phyloP scores from a whole-genome alignment of 331 rosid genomes.

The Rosa hybrid region DNA sequence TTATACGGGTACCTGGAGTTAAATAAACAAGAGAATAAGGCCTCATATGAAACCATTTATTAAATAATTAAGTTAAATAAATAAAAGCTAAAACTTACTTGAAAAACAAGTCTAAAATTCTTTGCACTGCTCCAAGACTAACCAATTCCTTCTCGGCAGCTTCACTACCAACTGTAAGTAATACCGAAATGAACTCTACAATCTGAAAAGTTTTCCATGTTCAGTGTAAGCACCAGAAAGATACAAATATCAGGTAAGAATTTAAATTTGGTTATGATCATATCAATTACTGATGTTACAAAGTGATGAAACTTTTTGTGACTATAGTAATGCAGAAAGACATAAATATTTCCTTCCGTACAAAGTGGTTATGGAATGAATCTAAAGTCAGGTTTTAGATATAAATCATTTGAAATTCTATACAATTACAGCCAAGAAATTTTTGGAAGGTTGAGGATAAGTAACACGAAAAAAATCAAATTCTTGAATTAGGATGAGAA shows the following conservation, averaged over 20 bases:
- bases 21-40: slow-evolving; percentile 33
- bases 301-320: background rate
- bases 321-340: background rate
- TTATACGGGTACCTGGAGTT: slow-evolving; percentile 84
- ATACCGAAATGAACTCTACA: slow-evolving; percentile 89
- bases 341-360: background rate
- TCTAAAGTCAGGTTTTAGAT: background rate
- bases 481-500: background rate
- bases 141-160: slow-evolving; percentile 91
- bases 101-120: slow-evolving; percentile 81
- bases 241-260: background rate
- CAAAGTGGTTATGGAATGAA: background rate
- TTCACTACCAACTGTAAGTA: slow-evolving; percentile 82
- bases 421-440: background rate
- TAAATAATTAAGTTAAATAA: slow-evolving; percentile 10
- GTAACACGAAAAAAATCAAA: background rate
- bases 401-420: background rate
- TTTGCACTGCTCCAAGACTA: slow-evolving; percentile 78
- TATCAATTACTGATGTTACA: background rate
- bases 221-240: slow-evolving; percentile 14
- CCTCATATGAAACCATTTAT: slow-evolving; percentile 27
- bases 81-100: slow-evolving; percentile 54
- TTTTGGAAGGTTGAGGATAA: background rate
- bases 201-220: slow-evolving; percentile 52
- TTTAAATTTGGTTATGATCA: background rate